Percentiles rank a stretch among this genome's conserved stretches.
Conservation (phyloP, 768 basidiomycete species). For the Trametes sanguinea region DNA sequence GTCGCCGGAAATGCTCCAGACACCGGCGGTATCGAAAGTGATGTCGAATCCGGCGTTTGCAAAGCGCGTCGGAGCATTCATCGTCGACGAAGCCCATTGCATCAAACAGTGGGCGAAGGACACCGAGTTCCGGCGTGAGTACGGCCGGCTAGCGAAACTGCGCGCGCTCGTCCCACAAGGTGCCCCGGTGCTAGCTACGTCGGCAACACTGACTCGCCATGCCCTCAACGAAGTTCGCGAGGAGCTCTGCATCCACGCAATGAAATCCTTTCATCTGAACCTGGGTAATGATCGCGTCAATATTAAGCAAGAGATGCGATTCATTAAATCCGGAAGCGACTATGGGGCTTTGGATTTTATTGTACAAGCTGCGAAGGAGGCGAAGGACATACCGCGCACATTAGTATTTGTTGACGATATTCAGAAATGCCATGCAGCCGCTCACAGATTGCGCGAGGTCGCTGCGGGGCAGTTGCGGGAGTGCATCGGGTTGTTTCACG, state of each 20-base stretch:
- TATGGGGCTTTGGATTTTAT: not conserved
- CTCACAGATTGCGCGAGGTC: no score
- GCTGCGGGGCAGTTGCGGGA: no score
- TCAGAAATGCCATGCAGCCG: no score
- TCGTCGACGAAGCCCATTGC: not conserved
- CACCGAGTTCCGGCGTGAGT: not conserved
- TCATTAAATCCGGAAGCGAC: slow-evolving; percentile 22
- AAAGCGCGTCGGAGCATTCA: not conserved
- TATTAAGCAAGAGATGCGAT: slow-evolving; percentile 31
- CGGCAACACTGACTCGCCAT: no score
- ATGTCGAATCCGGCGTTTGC: not conserved
- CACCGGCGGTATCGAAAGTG: not conserved
- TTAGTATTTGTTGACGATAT: no score
- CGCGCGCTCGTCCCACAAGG: no score
- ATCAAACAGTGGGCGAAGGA: not conserved
- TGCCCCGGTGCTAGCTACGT: no score
- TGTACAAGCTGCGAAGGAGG: no score
- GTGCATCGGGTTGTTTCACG: no score
- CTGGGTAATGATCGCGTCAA: slow-evolving; percentile 42
- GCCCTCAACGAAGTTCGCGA: not conserved
- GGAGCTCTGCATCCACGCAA: slow-evolving; percentile 29
- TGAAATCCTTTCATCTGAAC: slow-evolving; percentile 35
- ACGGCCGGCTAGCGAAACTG: not conserved
- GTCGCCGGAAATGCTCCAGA: not conserved
- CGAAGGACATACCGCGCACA: no score